Conservation (phyloP, 495 filamentous ascomycete genomes). For the Aspergillus ellipticus region DNA sequence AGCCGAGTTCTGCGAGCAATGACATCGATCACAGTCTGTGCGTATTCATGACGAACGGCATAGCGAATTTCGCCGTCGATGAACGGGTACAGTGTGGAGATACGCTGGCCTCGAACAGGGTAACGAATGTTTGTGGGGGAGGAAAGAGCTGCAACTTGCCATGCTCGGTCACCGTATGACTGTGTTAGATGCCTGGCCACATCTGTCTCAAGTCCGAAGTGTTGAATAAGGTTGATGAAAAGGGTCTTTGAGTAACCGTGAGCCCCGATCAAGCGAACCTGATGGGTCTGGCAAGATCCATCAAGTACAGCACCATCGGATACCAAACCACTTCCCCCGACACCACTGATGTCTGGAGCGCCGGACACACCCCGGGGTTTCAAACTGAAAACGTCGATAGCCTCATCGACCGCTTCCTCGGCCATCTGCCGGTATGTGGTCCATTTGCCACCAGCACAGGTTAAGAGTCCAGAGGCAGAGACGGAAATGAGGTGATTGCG, state of each 20-base stretch:
- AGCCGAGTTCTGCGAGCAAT: constrained; percentile 82
- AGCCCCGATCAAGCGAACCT: constrained; percentile 84
- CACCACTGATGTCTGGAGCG: constrained; percentile 73
- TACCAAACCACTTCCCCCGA: constrained; percentile 56
- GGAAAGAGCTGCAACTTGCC: constrained; percentile 87
- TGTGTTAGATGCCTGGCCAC: constrained; percentile 86
- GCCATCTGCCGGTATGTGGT: constrained; percentile 99
- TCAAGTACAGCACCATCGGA: constrained; percentile 74
- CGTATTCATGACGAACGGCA: constrained; percentile 85
- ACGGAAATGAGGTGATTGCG: constrained; percentile 92
- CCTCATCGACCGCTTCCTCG: constrained; percentile 92
- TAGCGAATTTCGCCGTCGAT: constrained; percentile 96
- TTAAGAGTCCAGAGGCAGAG: constrained; percentile 81
- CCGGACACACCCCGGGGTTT: constrained; percentile 52
- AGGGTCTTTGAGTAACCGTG: constrained; percentile 94
- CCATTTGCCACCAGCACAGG: constrained; percentile 98
- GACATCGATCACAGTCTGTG: constrained; percentile 90
- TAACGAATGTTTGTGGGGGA: constrained; percentile 78
- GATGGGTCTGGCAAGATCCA: constrained; percentile 87
- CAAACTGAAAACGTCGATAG: constrained; percentile 74
- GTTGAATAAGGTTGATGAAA: constrained; percentile 97
- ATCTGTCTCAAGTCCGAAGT: constrained; percentile 93
- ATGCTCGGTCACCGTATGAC: constrained; percentile 92
- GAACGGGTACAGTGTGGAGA: constrained; percentile 84
- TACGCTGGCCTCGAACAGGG: constrained; percentile 80